These are phyloP conservation scores for Alternaria gaisen DNA, from an alignment of 2,329 filamentous ascomycete genomes.

Conservation along the genomic window DNA sequence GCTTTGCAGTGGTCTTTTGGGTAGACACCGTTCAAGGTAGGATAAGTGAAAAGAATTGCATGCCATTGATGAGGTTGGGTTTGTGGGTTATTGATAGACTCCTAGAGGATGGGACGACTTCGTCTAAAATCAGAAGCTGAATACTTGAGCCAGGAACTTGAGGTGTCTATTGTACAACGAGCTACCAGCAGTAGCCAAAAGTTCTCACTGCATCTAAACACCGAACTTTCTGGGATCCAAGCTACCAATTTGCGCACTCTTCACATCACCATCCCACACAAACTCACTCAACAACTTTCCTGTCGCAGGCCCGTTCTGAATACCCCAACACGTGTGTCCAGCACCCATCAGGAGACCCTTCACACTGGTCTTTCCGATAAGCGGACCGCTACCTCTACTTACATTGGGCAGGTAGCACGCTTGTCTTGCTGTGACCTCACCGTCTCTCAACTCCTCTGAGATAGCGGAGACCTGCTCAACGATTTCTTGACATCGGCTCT, in stretches of 20 bases:
- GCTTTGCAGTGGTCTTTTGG: constrained; percentile 1
- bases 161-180: too few relatives aligned
- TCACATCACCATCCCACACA: constrained; percentile 55
- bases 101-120: constrained; percentile 8
- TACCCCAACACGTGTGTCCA: constrained; percentile 97
- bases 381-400: constrained; percentile 67
- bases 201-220: background rate
- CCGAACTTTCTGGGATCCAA: constrained; percentile 53
- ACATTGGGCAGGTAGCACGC: constrained; percentile 93
- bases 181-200: background rate
- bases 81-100: constrained; percentile 7
- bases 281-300: constrained; percentile 58
- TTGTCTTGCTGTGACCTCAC: constrained; percentile 74
- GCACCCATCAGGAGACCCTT: constrained; percentile 82
- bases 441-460: constrained; percentile 56
- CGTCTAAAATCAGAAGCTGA: background rate
- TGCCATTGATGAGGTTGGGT: background rate
- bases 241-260: constrained; percentile 54
- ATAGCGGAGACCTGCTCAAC: constrained; percentile 77
- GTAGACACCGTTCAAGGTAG: background rate
- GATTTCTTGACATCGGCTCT: constrained; percentile 82
- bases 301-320: constrained; percentile 92
- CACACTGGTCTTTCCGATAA: constrained; percentile 78
- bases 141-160: background rate
- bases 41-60: constrained; percentile 1